Evolutionary conservation across 1,284 basidiomycete species (phyloP), one percentile per base, ranked within the genome.

Genomic region (Agroathelia rolfsii): DNA sequence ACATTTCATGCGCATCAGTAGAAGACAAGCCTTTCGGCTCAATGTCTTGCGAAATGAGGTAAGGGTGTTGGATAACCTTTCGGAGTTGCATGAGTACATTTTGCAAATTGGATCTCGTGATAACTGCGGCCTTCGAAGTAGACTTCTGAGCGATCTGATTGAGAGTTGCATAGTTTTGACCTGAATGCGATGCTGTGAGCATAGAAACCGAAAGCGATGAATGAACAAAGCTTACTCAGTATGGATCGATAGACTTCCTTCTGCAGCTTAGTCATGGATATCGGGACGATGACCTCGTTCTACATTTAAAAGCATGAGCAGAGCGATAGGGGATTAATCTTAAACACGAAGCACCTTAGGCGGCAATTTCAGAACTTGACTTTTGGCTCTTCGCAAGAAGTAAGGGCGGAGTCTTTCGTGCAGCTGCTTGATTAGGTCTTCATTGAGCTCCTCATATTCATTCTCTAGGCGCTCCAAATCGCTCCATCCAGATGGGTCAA

Each of bases 351-450:
- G 17, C 3, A 40, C 89, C 69, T 95, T 93, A 0, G 88, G 86
- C 13, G 94, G 93, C 9, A 97, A 69, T 43, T 88, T 74, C 21
- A 97, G 68, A 2, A 96, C 93, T 49, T 95, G 87, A 39, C 80
- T 82, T 59, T 97, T 97, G 47, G 89, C 76, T 13, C 93, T 80
- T 7, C 93, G 81, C 23, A 97, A 61, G 60, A 97, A 95, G 52
- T 95, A 96, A 0, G 90, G 92, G 42, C 85, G 74, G 28, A 97
- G 63, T 46, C 64, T 64, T 16, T 62, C 63, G 48, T 95, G 90
- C 16, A 97, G 62, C 37, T 86, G 71, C 39, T 77, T 77, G 24
- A 94, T 64, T 13, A 81, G 66, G 3, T 83, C 78, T 49, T 90
- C 84, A 10, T 72, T 79, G 4, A 95, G 67, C 11, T 76, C 75